Evolutionary conservation across 257 asterid genomes (phyloP), one percentile per base, ranked within the genome.

Genomic region (Marsdenia floribunda): DNA sequence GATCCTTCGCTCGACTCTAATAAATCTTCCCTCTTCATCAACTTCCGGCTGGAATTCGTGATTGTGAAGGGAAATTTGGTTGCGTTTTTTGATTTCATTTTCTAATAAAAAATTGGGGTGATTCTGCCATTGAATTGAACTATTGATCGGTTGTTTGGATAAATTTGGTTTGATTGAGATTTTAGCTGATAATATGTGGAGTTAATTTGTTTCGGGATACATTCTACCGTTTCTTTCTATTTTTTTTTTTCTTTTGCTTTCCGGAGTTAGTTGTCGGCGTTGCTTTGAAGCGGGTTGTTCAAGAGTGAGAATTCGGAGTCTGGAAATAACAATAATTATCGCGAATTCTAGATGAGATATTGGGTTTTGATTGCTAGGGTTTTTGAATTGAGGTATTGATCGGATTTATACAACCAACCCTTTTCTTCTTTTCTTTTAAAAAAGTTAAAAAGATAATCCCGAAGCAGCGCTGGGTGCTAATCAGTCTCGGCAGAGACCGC

Each of bases 401-500:
- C 46, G 21, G 57, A 55, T 64, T 63, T 65, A 71, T 53, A 11
- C 10, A 55, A 54, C 29, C 61, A 19, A n/a, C 61, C 8, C 2
- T 10, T 55, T 55, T 37, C 18, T 50, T 44, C 29, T 16, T 44
- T 7, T 42, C 9, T 42, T 42, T 42, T 0, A 4, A 1, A 42
- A 5, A 42, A 10, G 18, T 53, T 68, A 19, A 50, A 24, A 53
- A 40, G 14, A 33, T 18, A 73, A 68, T 68, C 76, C 81, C 82
- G 93, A 78, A 92, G 99, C 93, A 92, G 99, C 94, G 85, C 97
- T 95, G 98, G 99, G 99, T 95, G 98, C 98, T 90, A 86, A 90
- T 86, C 97, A 90, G 92, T 92, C 98, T 3, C 87, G 94, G 92
- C 93, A 83, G 91, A 84, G 85, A 77, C 97, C 92, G 95, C 90